Percentiles rank a stretch among this genome's conserved stretches.
Conservation (phyloP, 805 yeast genomes). For the Wickerhamomyces rabaulensis region DNA sequence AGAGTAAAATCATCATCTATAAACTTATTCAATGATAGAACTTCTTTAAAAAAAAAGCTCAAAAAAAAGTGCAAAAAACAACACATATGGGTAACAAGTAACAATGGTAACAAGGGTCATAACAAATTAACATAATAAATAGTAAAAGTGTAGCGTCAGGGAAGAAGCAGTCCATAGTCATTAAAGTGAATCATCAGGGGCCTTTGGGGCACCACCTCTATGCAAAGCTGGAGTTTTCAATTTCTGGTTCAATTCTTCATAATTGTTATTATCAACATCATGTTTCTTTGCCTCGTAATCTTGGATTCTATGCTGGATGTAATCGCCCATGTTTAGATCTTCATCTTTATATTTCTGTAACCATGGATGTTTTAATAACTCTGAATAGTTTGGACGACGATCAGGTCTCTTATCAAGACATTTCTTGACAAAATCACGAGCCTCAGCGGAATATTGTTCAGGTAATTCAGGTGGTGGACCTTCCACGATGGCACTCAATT, state of each 20-base stretch:
- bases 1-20: background rate
- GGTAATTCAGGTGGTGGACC: slow-evolving; percentile 88
- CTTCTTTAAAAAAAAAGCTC: background rate
- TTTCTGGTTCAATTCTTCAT: slow-evolving; percentile 21
- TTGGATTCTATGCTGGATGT: slow-evolving; percentile 32
- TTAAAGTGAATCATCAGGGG: background rate
- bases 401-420: slow-evolving; percentile 80
- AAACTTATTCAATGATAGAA: too few relatives aligned
- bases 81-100: too few relatives aligned
- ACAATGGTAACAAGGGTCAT: background rate
- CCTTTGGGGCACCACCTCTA: slow-evolving; percentile 23
- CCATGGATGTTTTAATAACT: slow-evolving; percentile 83
- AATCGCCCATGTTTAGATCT: slow-evolving; percentile 30
- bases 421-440: slow-evolving; percentile 71
- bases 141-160: too few relatives aligned
- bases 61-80: too few relatives aligned
- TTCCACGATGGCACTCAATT: slow-evolving; percentile 93
- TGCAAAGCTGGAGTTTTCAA: slow-evolving; percentile 28
- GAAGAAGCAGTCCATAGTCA: background rate
- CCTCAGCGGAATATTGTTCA: slow-evolving; percentile 61
- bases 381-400: slow-evolving; percentile 73
- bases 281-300: slow-evolving; percentile 20
- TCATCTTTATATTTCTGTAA: slow-evolving; percentile 44
- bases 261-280: slow-evolving; percentile 15
- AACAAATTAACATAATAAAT: background rate